Conservation (phyloP, 169 alveolate genomes). For the Nephromyces sp. region DNA sequence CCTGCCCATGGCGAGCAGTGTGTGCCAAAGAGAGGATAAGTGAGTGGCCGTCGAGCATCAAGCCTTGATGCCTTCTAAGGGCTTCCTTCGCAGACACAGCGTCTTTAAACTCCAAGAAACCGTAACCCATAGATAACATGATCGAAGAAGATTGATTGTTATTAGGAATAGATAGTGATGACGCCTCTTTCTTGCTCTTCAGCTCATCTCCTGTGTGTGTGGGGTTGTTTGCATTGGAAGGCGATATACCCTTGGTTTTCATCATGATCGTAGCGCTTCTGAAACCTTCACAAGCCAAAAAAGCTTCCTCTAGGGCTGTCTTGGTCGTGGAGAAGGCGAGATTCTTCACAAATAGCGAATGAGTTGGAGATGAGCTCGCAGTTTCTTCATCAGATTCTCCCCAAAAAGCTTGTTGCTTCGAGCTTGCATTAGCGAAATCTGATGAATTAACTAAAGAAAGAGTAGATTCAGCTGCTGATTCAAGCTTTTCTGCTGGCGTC, state of each 20-base stretch:
- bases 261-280: slow-evolving; percentile 4
- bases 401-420: background rate
- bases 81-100: slow-evolving; percentile 34
- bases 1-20: too few species aligned
- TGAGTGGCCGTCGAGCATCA: slow-evolving; percentile 52
- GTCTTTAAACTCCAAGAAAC: slow-evolving; percentile 77
- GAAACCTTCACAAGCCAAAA: slow-evolving; percentile 6
- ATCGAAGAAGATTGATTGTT: slow-evolving; percentile 6
- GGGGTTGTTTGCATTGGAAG: too few species aligned
- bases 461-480: too few species aligned
- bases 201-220: background rate
- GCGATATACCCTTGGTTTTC: slow-evolving; percentile 9
- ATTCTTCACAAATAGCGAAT: slow-evolving; percentile 76
- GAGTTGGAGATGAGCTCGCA: slow-evolving; percentile 3
- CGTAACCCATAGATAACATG: slow-evolving; percentile 73
- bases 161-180: background rate
- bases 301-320: slow-evolving; percentile 28
- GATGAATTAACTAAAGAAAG: too few species aligned
- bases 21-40: slow-evolving; percentile 46
- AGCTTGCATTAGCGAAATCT: background rate
- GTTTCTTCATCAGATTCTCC: slow-evolving; percentile 28
- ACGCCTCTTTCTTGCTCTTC: slow-evolving; percentile 1
- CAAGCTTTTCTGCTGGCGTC: too few species aligned
- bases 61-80: slow-evolving; percentile 41
- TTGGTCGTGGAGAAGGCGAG: slow-evolving; percentile 72